These are phyloP conservation scores for Arabidopsis hybrid DNA, from an alignment of 441 rosid species.

Conservation along the genomic window DNA sequence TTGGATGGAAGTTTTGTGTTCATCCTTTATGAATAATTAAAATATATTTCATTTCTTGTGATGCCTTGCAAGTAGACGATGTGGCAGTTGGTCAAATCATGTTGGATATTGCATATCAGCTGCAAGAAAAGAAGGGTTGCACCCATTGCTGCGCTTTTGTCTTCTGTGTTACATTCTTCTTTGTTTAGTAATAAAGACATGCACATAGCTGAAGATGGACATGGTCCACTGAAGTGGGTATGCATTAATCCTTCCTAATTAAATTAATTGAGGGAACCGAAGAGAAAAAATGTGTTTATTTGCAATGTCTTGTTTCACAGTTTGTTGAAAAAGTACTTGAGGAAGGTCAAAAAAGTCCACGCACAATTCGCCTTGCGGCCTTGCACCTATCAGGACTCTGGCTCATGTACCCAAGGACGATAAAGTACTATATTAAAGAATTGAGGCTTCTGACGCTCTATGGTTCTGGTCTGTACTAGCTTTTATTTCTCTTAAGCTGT, in stretches of 20 bases:
- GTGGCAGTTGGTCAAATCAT: constrained; percentile 87
- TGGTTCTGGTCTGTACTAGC: constrained; percentile 78
- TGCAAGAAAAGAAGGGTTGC: constrained; percentile 95
- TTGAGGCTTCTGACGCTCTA: constrained; percentile 87
- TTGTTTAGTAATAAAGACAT: constrained; percentile 67
- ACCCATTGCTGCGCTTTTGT: constrained; percentile 90
- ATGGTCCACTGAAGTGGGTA: constrained; percentile 97
- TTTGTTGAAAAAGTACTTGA: constrained; percentile 82
- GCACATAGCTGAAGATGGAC: constrained; percentile 64
- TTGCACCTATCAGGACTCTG: constrained; percentile 94
- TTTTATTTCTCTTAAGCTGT: constrained; percentile 31
- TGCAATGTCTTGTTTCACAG: constrained; percentile 50
- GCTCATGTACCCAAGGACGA: constrained; percentile 74
- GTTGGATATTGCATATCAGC: constrained; percentile 92
- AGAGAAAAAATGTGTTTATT: constrained; percentile 14
- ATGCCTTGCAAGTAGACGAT: constrained; percentile 62
- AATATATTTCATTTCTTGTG: constrained; percentile 16
- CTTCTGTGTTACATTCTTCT: constrained; percentile 84
- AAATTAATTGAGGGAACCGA: constrained; percentile 2
- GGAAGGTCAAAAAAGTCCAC: constrained; percentile 96
- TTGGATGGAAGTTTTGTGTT: constrained; percentile 4
- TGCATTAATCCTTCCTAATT: constrained; percentile 40
- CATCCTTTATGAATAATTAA: neutral
- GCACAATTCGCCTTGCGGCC: constrained; percentile 94
- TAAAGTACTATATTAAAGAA: constrained; percentile 83